Evolutionary conservation across 1,284 basidiomycete species (phyloP).

Genomic region (Ganoderma lingzhi): DNA sequence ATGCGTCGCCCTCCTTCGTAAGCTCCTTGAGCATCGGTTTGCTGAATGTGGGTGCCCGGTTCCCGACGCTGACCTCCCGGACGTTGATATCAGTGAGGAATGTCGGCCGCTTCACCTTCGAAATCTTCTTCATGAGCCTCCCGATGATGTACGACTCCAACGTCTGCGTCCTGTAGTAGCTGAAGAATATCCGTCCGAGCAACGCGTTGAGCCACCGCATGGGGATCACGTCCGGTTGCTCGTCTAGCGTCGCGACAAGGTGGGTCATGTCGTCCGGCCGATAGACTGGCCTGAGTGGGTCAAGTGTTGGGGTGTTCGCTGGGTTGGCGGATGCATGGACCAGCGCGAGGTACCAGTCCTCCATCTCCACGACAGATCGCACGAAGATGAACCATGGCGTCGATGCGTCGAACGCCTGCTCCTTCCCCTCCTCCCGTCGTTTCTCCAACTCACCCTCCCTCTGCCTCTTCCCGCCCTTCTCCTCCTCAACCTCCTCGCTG

Average conservation of each 20-base stretch:
- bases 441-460: constrained; percentile 55
- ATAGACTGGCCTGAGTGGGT: constrained; percentile 73
- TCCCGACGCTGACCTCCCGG: constrained; percentile 90
- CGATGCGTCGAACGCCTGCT: constrained; percentile 57
- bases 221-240: constrained; percentile 93
- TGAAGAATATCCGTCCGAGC: constrained; percentile 92
- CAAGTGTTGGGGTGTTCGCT: constrained; percentile 61
- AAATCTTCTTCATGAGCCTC: constrained; percentile 92
- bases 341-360: constrained; percentile 95
- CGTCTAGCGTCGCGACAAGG: constrained; percentile 87
- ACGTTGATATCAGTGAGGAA: constrained; percentile 90
- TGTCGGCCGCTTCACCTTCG: constrained; percentile 87
- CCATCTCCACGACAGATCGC: constrained; percentile 85
- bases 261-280: constrained; percentile 82
- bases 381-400: constrained; percentile 92
- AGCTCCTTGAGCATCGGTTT: constrained; percentile 98
- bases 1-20: constrained; percentile 90
- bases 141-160: constrained; percentile 88
- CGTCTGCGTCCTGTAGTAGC: constrained; percentile 84
- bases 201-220: constrained; percentile 98
- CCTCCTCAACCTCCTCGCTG: constrained; percentile 49
- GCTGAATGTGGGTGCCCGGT: constrained; percentile 83
- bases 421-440: constrained; percentile 52
- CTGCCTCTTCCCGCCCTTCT: constrained; percentile 44
- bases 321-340: constrained; percentile 76